phyloP scores from a whole-genome alignment of 1,139 yeast genomes.

The Arxiozyma slooffiae region DNA sequence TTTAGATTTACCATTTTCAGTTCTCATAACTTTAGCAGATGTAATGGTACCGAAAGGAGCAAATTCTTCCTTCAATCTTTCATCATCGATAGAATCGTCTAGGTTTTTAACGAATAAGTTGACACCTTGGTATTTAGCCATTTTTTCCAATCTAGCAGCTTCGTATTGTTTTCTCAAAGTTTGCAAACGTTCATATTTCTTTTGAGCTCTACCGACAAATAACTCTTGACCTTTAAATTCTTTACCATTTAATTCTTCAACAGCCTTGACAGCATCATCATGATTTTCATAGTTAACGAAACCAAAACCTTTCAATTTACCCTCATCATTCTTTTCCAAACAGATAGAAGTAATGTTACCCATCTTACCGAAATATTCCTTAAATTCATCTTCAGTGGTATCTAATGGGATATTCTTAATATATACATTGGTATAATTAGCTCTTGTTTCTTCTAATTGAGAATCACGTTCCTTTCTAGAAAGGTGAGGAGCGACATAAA shows the following conservation, averaged over 20 bases:
- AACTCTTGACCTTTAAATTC: conserved; percentile 79
- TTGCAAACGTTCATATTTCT: conserved; percentile 95
- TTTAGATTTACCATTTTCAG: conserved; percentile 88
- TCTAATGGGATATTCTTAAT: conserved; percentile 80
- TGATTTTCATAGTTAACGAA: conserved; percentile 86
- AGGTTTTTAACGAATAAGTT: conserved; percentile 94
- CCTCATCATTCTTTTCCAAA: conserved; percentile 74
- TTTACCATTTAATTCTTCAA: conserved; percentile 80
- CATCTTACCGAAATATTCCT: conserved; percentile 57
- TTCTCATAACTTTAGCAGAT: conserved; percentile 94
- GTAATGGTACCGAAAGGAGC: conserved; percentile 91
- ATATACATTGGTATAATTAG: conserved; percentile 90
- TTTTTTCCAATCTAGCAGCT: conserved; percentile 82
- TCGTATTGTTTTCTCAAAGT: conserved; percentile 95
- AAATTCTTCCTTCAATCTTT: conserved; percentile 83
- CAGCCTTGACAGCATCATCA: conserved; percentile 83
- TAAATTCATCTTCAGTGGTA: conserved; percentile 63
- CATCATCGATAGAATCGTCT: conserved; percentile 89
- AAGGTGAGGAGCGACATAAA: conserved; percentile 90
- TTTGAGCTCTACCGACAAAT: conserved; percentile 98
- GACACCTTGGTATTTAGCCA: conserved; percentile 94
- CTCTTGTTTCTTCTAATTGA: conserved; percentile 82
- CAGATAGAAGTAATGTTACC: conserved; percentile 83
- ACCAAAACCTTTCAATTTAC: conserved; percentile 92
- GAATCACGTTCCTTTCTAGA: conserved; percentile 93